These are phyloP conservation scores for Tilletia indica DNA, from an alignment of 1,284 basidiomycete species.

Conservation along the genomic window DNA sequence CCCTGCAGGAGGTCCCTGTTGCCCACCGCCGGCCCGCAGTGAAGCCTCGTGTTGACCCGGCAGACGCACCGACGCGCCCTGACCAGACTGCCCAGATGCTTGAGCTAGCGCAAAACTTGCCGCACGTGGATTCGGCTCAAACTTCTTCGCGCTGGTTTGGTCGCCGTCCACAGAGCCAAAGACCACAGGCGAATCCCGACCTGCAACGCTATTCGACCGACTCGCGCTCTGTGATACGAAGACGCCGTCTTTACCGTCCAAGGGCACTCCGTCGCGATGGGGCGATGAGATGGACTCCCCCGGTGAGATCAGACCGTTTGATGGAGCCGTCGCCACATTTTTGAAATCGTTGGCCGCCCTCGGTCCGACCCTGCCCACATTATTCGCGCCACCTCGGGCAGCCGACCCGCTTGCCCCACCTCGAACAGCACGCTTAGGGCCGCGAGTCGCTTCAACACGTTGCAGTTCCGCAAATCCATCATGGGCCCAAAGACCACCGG, in stretches of 20 bases:
- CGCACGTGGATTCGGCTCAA: constrained; percentile 2
- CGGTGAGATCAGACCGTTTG: background rate
- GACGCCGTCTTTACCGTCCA: constrained; percentile 11
- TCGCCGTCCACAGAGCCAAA: constrained; percentile 11
- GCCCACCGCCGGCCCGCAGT: background rate
- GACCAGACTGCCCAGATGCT: background rate
- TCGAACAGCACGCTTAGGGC: background rate
- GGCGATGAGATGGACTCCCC: background rate
- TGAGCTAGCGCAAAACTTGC: background rate
- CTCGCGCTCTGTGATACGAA: constrained; percentile 11
- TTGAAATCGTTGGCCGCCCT: background rate
- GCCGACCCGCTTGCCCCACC: background rate
- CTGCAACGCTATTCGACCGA: constrained; percentile 13
- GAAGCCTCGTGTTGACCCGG: background rate
- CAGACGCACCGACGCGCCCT: background rate
- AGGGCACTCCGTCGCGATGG: background rate
- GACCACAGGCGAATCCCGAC: constrained; percentile 8
- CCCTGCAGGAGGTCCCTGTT: background rate
- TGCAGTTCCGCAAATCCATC: constrained; percentile 13
- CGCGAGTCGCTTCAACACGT: background rate
- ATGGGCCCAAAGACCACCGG: constrained; percentile 5
- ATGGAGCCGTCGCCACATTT: background rate
- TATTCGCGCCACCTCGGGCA: background rate
- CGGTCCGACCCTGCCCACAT: background rate
- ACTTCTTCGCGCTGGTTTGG: background rate